Percentiles rank a stretch among this genome's conserved stretches.
These are phyloP conservation scores for Pseudohyphozyma bogoriensis DNA, from an alignment of 768 basidiomycete species.

Conservation along the genomic window DNA sequence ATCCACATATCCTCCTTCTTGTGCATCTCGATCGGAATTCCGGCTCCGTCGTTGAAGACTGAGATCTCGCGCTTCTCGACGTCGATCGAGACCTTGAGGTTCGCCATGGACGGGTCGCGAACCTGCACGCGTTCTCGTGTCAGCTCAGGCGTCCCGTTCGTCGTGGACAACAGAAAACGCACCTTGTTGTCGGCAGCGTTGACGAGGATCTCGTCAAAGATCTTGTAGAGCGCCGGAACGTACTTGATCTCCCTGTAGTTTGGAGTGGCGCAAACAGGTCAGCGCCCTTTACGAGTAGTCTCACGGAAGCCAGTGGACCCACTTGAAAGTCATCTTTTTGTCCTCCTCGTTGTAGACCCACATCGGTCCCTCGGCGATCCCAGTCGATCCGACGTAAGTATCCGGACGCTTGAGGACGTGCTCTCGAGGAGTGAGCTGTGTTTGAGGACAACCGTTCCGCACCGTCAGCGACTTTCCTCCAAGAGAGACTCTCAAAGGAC, in stretches of 20 bases:
- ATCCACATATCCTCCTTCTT: constrained; percentile 86
- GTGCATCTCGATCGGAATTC: constrained; percentile 96
- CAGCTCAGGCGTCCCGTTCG: neutral
- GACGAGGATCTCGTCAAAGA: constrained; percentile 96
- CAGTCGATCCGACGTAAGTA: constrained; percentile 93
- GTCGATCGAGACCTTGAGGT: constrained; percentile 78
- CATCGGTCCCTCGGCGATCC: constrained; percentile 72
- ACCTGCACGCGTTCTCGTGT: constrained; percentile 48
- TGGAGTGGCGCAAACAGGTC: neutral
- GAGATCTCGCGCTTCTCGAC: constrained; percentile 74
- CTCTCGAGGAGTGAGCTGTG: constrained; percentile 82
- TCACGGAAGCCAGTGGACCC: constrained; percentile 30
- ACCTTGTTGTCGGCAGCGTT: constrained; percentile 99
- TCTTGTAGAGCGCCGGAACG: constrained; percentile 98
- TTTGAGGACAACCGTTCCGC: neutral
- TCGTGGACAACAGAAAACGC: constrained; percentile 23
- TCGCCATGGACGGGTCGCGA: constrained; percentile 84
- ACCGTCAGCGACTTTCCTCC: constrained; percentile 5
- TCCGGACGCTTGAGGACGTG: constrained; percentile 87
- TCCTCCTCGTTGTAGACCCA: constrained; percentile 71
- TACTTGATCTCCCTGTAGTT: constrained; percentile 49
- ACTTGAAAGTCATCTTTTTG: neutral
- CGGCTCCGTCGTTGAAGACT: constrained; percentile 87
- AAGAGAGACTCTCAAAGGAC: neutral
- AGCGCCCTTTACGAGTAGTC: neutral